A percentile compares a stretch with the other conserved stretches of the same genome.
Evolutionary conservation across 2,329 filamentous ascomycete species (phyloP).

Genomic region (Aspergillus fructus): DNA sequence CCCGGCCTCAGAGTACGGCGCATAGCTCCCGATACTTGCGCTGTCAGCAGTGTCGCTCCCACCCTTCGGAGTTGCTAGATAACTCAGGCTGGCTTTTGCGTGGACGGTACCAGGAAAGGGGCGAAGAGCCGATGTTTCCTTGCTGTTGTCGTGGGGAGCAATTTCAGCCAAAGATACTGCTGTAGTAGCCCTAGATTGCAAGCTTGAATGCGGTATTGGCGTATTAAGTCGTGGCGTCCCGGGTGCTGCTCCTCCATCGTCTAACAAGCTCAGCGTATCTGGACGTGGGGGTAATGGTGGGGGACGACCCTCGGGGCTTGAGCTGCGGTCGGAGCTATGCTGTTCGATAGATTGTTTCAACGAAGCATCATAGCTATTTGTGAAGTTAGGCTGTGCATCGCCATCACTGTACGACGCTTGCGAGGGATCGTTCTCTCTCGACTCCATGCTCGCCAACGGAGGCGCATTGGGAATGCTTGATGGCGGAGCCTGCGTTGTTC

Average conservation of each 20-base stretch:
- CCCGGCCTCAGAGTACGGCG: slow-evolving; percentile 57
- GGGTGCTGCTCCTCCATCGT: slow-evolving; percentile 33
- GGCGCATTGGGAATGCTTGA: slow-evolving; percentile 10
- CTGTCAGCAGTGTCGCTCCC: slow-evolving; percentile 52
- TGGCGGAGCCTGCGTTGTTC: not conserved
- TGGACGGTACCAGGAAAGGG: slow-evolving; percentile 30
- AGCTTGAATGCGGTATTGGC: slow-evolving; percentile 29
- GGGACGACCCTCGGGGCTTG: slow-evolving; percentile 35
- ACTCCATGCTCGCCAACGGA: slow-evolving; percentile 13
- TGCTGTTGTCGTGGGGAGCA: slow-evolving; percentile 68
- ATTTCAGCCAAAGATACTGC: slow-evolving; percentile 80
- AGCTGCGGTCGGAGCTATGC: slow-evolving; percentile 18
- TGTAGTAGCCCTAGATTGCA: slow-evolving; percentile 72
- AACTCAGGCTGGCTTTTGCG: slow-evolving; percentile 38
- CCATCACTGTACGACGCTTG: slow-evolving; percentile 4
- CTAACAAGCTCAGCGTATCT: slow-evolving; percentile 36
- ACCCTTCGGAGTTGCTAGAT: slow-evolving; percentile 44
- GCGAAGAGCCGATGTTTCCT: slow-evolving; percentile 58
- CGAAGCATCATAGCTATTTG: slow-evolving; percentile 6
- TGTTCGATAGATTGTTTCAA: slow-evolving; percentile 19
- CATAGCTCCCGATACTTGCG: slow-evolving; percentile 51
- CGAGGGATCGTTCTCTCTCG: slow-evolving; percentile 7
- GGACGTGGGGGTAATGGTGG: slow-evolving; percentile 50
- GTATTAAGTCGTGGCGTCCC: slow-evolving; percentile 29
- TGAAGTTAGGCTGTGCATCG: not conserved